phyloP scores from a whole-genome alignment of 768 basidiomycete genomes.

The Mycena pura region DNA sequence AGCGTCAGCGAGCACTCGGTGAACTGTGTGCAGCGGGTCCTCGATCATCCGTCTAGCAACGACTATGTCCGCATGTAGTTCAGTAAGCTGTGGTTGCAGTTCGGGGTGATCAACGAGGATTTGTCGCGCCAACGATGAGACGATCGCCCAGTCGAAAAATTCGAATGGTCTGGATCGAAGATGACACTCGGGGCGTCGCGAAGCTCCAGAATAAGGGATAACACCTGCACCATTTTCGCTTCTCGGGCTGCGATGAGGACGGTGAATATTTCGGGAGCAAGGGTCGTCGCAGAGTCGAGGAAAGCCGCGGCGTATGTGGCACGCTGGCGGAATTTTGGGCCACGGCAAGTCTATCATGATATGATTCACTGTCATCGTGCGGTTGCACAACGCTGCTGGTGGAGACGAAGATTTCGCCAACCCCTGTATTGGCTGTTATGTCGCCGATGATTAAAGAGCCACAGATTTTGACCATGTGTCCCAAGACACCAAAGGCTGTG shows the following conservation, averaged over 20 bases:
- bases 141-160: neutral
- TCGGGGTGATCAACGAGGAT: neutral
- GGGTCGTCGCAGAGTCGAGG: neutral
- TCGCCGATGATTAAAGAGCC: conserved; percentile 2
- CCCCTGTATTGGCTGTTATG: neutral
- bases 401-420: neutral
- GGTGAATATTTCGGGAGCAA: neutral
- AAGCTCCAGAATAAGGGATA: neutral
- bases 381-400: neutral
- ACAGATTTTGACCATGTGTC: conserved; percentile 2
- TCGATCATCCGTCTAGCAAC: neutral
- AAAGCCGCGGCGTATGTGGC: neutral
- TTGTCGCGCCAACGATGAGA: neutral
- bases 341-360: neutral
- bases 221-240: neutral
- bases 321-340: conserved; percentile 4
- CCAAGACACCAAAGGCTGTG: neutral
- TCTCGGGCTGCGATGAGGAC: neutral
- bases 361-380: neutral
- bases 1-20: neutral
- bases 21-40: neutral
- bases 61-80: neutral
- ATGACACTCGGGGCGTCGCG: no score
- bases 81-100: neutral
- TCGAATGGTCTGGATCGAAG: no score